Evolutionary conservation across 106 monocot genomes (phyloP), one percentile per base, ranked within the genome.

Genomic region (Hemerocallis citrina): DNA sequence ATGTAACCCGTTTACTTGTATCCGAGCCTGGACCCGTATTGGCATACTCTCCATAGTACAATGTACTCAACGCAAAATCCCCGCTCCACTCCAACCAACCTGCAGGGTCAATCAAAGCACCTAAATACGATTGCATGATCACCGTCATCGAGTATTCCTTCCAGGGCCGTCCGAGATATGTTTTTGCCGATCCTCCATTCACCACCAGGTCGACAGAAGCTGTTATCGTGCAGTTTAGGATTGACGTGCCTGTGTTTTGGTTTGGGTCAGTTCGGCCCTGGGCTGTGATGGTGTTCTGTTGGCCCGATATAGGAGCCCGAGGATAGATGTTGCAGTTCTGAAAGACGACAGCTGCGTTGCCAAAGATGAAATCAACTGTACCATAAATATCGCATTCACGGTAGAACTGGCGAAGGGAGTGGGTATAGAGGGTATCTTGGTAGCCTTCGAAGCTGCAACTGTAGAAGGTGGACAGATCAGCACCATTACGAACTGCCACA

Each of bases 101-200:
- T 0, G 64, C 28, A 0, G 79, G 85, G 35, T 85, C 85, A 6
- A 90, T 82, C 9, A 85, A 34, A 1, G 2, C 59, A 1, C 65
- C 85, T 0, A 90, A 62, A 50, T 65, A 90, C 17, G 90, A 79
- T 46, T 85, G 72, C 19, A 85, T 85, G 57, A 66, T 73, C 28
- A 85, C 90, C 15, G 85, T 76, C 64, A 67, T 81, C 47, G 90
- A 76, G 75, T 85, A 90, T 16, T 23, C 12, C 67, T 63, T 55
- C 90, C 90, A 90, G 13, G 90, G 90, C 68, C 90, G 45, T 3
- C 90, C 90, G 16, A 90, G 59, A 64, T 79, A 90, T 9, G 74
- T 85, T 48, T 43, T 79, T 5, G 57, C 61, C 54, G 40, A 74
- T 77, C 56, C 35, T 36, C 74, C 61, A 12, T 77, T 74, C 57